These are phyloP conservation scores for Evansstolkia leycettana DNA, from an alignment of 495 filamentous ascomycete genomes.

Conservation along the genomic window DNA sequence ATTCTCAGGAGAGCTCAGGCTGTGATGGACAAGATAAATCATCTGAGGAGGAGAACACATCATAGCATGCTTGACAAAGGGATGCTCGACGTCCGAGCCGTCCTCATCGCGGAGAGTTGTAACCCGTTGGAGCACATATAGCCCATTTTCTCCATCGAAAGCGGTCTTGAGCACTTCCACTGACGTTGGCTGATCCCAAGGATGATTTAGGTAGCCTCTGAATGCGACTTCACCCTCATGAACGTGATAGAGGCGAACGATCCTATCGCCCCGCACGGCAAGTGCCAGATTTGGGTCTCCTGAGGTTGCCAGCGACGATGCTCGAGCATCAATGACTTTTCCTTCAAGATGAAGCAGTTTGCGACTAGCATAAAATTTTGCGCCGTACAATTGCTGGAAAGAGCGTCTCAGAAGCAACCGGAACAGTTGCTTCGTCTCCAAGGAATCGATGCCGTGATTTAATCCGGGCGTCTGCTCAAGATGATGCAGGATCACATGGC, in stretches of 20 bases:
- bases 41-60: conserved; percentile 10
- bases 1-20: too few species aligned
- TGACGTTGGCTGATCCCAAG: conserved; percentile 14
- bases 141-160: conserved; percentile 9
- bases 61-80: conserved; percentile 25
- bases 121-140: conserved; percentile 23
- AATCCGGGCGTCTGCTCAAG: conserved; percentile 21
- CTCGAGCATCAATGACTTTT: conserved; percentile 15
- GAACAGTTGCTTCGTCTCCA: conserved; percentile 16
- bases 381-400: conserved; percentile 19
- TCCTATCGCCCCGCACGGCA: conserved; percentile 14
- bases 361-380: conserved; percentile 14
- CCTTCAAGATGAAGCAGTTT: conserved; percentile 13
- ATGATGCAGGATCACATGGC: conserved; percentile 22
- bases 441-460: conserved; percentile 4
- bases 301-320: conserved; percentile 13
- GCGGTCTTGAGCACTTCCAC: conserved; percentile 22
- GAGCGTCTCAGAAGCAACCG: conserved; percentile 11
- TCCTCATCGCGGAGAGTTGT: conserved; percentile 13
- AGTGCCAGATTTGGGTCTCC: conserved; percentile 7
- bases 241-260: conserved; percentile 16
- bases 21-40: conserved; percentile 18
- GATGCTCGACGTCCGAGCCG: conserved; percentile 13
- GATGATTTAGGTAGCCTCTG: conserved; percentile 6
- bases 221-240: conserved; percentile 7